Conservation (phyloP, 306 rosid species). For the Cyamopsis tetragonoloba region DNA sequence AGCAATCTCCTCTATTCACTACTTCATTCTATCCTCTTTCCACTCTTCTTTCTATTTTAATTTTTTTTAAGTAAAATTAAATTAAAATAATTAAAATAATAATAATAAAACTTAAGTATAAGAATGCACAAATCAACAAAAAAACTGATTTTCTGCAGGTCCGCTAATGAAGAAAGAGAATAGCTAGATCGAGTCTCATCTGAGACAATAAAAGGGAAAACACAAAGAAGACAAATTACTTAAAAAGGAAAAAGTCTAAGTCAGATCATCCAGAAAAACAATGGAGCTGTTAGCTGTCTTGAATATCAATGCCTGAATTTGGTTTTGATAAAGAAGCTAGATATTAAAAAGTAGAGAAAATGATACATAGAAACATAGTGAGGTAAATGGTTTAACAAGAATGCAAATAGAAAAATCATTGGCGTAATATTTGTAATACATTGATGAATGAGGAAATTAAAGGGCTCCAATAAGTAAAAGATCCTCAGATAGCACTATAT, state of each 20-base stretch:
- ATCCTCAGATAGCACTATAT: neutral
- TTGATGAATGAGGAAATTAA: neutral
- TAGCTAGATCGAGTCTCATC: neutral
- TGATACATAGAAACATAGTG: neutral
- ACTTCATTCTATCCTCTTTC: neutral
- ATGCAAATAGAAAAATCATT: neutral
- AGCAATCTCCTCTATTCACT: too few species aligned
- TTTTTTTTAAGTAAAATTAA: too few species aligned
- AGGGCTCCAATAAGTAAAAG: neutral
- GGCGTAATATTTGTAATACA: neutral
- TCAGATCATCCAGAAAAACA: neutral
- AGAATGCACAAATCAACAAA: neutral
- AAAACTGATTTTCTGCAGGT: neutral
- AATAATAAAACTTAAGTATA: neutral
- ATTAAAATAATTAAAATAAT: too few species aligned
- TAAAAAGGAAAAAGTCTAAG: neutral
- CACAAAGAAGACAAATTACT: neutral
- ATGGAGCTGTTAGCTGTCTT: neutral
- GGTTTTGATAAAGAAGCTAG: too few species aligned
- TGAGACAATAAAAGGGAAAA: neutral
- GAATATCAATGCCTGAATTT: neutral
- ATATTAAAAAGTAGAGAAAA: neutral
- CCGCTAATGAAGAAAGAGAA: neutral
- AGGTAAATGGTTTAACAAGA: neutral
- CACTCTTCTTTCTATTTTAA: neutral